Evolutionary conservation across 179 eudicot genomes (phyloP).

Genomic region (Carnegiea gigantea): DNA sequence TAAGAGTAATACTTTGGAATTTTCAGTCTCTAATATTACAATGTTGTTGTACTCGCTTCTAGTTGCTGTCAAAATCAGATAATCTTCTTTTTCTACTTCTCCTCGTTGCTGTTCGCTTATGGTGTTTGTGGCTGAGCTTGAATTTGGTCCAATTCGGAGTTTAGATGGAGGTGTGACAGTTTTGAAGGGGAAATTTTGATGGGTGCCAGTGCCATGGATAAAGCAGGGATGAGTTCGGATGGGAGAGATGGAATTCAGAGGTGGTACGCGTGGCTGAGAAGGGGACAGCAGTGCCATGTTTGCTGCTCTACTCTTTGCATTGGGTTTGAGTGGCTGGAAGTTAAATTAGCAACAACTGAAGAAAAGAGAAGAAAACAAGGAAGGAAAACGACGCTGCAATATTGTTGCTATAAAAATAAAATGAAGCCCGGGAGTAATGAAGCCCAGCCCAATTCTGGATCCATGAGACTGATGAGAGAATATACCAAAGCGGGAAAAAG

Average conservation of each 20-base stretch:
- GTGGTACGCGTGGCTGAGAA: neutral
- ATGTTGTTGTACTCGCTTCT: slow-evolving; percentile 56
- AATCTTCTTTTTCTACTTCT: slow-evolving; percentile 40
- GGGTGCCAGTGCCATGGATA: slow-evolving; percentile 1
- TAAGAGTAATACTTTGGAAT: slow-evolving; percentile 57
- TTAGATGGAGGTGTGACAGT: neutral
- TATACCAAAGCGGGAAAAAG: neutral
- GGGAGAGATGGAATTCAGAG: slow-evolving; percentile 11
- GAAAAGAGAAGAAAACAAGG: neutral
- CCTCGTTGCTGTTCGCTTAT: neutral
- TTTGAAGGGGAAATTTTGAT: slow-evolving; percentile 3
- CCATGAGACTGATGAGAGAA: neutral
- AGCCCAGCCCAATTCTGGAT: neutral
- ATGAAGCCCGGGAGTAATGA: neutral
- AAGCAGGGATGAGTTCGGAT: slow-evolving; percentile 6
- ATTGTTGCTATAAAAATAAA: too few species aligned
- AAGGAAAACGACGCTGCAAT: too few species aligned
- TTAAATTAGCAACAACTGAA: neutral
- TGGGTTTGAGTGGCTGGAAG: slow-evolving; percentile 5
- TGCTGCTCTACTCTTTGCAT: neutral
- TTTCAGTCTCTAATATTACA: slow-evolving; percentile 56
- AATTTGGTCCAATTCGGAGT: slow-evolving; percentile 1
- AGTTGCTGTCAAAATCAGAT: slow-evolving; percentile 45
- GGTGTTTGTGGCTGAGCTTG: slow-evolving; percentile 15
- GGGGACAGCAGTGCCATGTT: slow-evolving; percentile 16